Conservation (phyloP, 768 basidiomycete species). For the Lentinula detonsa region DNA sequence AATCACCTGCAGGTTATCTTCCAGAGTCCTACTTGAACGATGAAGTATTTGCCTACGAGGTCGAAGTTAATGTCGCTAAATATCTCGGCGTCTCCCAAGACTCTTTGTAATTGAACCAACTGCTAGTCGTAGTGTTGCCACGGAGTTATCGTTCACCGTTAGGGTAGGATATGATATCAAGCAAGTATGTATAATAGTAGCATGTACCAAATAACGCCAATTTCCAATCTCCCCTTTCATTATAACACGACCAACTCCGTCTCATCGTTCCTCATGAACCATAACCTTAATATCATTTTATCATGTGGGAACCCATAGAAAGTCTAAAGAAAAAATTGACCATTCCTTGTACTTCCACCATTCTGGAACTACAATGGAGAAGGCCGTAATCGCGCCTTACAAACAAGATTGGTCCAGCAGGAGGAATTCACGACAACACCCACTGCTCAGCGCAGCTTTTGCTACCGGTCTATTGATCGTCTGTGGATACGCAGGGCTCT, state of each 20-base stretch:
- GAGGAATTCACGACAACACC: conserved; percentile 40
- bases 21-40: not conserved
- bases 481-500: not conserved
- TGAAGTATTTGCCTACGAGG: not conserved
- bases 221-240: no score
- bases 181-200: no score
- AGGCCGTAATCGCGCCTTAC: conserved; percentile 1
- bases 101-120: not conserved
- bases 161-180: not conserved
- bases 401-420: not conserved
- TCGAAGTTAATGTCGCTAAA: not conserved
- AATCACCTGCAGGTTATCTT: not conserved
- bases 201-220: no score
- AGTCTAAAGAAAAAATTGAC: not conserved
- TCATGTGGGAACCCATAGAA: not conserved
- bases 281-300: not conserved
- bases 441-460: conserved; percentile 21
- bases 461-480: not conserved
- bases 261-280: not conserved
- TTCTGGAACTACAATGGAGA: not conserved
- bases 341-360: not conserved
- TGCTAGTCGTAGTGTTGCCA: no score
- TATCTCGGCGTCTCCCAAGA: not conserved
- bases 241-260: no score
- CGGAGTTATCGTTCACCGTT: not conserved